Evolutionary conservation across 768 basidiomycete species (phyloP).

Genomic region (Phylloporus rhodoxanthus): DNA sequence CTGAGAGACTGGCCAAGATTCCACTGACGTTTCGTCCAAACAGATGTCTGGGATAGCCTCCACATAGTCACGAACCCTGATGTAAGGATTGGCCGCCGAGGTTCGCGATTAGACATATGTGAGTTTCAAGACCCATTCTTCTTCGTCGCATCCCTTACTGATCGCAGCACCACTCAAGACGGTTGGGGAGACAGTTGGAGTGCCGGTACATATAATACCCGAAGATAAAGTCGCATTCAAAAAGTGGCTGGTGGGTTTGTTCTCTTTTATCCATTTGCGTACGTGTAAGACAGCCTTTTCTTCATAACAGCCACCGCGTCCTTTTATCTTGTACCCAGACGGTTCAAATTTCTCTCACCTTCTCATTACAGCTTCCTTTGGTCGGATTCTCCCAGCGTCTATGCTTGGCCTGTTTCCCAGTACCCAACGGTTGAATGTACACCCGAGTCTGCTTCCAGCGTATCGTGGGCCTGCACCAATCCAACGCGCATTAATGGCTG

Average conservation of each 20-base stretch:
- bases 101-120: constrained; percentile 55
- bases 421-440: constrained; percentile 69
- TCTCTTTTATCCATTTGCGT: neutral
- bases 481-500: constrained; percentile 71
- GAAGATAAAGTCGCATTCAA: constrained; percentile 52
- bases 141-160: neutral
- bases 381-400: constrained; percentile 66
- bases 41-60: constrained; percentile 75
- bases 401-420: constrained; percentile 59
- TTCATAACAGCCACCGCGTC: constrained; percentile 39
- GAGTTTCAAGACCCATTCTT: neutral
- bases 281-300: constrained; percentile 4
- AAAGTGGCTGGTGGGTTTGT: constrained; percentile 52
- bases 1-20: neutral
- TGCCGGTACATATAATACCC: constrained; percentile 62
- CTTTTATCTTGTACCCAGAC: constrained; percentile 21
- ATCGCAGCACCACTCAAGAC: constrained; percentile 63
- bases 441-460: constrained; percentile 79
- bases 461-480: constrained; percentile 93
- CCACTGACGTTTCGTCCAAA: constrained; percentile 10
- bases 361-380: constrained; percentile 86
- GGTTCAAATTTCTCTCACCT: constrained; percentile 43
- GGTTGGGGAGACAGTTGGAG: constrained; percentile 45
- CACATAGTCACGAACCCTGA: constrained; percentile 71
- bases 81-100: constrained; percentile 54